phyloP scores from a whole-genome alignment of 1,139 yeast species.

The Blastobotrys persicus region DNA sequence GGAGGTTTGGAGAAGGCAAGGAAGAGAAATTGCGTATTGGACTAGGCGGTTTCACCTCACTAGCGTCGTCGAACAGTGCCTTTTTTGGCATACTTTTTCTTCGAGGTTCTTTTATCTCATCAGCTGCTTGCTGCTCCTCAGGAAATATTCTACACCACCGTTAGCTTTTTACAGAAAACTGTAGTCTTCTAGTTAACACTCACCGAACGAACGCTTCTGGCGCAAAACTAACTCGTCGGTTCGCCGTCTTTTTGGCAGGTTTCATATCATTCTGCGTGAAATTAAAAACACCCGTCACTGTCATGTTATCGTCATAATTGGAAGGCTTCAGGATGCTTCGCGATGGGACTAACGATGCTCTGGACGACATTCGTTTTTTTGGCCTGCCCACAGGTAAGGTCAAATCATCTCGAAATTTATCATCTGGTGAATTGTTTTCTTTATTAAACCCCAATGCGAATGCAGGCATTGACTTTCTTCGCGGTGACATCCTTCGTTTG shows the following conservation, averaged over 20 bases:
- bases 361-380: constrained; percentile 3
- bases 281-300: constrained; percentile 17
- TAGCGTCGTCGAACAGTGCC: constrained; percentile 4
- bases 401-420: constrained; percentile 14
- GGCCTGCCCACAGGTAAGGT: constrained; percentile 15
- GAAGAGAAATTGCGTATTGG: constrained; percentile 1
- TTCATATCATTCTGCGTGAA: constrained; percentile 7
- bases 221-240: constrained; percentile 18
- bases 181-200: constrained; percentile 4
- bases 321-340: constrained; percentile 20
- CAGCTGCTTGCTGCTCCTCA: constrained; percentile 6
- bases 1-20: not conserved
- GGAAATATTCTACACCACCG: constrained; percentile 5
- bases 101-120: constrained; percentile 4
- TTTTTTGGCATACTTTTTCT: constrained; percentile 6
- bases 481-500: constrained; percentile 6
- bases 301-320: constrained; percentile 19
- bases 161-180: not conserved
- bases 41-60: constrained; percentile 1
- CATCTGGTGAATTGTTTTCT: constrained; percentile 16
- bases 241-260: constrained; percentile 11
- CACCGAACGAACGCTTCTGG: constrained; percentile 19
- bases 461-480: constrained; percentile 21
- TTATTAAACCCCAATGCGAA: constrained; percentile 14
- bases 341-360: constrained; percentile 18